These are phyloP conservation scores for Pyrenophora seminiperda DNA, from an alignment of 2,329 filamentous ascomycete species.

Conservation along the genomic window DNA sequence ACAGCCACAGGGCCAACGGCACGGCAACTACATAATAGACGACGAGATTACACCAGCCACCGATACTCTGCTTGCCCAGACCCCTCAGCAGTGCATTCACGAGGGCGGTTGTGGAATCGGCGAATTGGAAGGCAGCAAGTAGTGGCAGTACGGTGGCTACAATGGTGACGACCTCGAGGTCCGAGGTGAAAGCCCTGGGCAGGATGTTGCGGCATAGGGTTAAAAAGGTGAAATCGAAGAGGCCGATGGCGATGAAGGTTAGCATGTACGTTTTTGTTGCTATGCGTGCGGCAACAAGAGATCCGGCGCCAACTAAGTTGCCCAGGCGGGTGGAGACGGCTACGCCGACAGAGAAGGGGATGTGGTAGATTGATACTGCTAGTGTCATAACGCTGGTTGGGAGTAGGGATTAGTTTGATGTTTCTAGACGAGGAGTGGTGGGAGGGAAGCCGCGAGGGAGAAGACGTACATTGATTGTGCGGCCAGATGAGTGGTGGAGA, in stretches of 20 bases:
- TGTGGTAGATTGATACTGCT: conserved; percentile 47
- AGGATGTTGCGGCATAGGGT: conserved; percentile 38
- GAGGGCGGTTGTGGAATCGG: conserved; percentile 45
- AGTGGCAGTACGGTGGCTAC: conserved; percentile 43
- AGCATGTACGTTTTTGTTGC: conserved; percentile 42
- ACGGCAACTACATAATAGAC: conserved; percentile 49
- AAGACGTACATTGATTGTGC: conserved; percentile 63
- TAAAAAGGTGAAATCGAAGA: conserved; percentile 43
- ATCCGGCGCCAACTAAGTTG: conserved; percentile 48
- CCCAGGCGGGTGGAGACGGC: conserved; percentile 48
- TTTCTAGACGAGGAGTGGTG: neutral
- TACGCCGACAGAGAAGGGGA: conserved; percentile 49
- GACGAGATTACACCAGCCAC: conserved; percentile 46
- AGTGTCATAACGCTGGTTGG: conserved; percentile 40
- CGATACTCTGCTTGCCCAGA: conserved; percentile 47
- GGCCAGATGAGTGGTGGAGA: conserved; percentile 79
- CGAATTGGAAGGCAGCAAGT: conserved; percentile 47
- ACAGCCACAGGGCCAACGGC: conserved; percentile 45
- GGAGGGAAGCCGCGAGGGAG: no score
- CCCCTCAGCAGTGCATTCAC: conserved; percentile 47
- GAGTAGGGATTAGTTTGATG: neutral
- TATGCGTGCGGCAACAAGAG: conserved; percentile 39
- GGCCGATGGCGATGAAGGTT: conserved; percentile 44
- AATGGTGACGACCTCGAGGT: conserved; percentile 43
- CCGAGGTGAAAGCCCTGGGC: conserved; percentile 43